A percentile compares a stretch with the other conserved stretches of the same genome.
Conservation (phyloP, 495 filamentous ascomycete genomes). For the Penicillium flavigenum region DNA sequence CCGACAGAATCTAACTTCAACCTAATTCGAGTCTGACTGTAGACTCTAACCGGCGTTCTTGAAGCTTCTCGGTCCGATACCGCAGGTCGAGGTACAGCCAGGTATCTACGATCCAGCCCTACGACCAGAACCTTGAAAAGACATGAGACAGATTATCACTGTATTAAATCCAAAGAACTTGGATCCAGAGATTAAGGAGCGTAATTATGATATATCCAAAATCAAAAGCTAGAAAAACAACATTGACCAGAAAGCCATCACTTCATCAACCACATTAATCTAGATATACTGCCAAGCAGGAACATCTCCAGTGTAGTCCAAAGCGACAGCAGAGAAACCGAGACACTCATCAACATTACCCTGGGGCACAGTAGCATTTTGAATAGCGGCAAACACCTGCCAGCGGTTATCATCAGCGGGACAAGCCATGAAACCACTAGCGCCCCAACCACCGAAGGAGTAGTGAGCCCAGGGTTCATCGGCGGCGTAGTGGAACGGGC, state of each 20-base stretch:
- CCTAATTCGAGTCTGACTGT: not conserved
- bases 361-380: constrained; percentile 41
- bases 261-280: not conserved
- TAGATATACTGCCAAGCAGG: constrained; percentile 48
- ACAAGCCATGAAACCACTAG: constrained; percentile 47
- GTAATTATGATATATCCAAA: not conserved
- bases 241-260: not conserved
- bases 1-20: not conserved
- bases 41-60: not conserved
- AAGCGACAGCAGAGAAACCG: constrained; percentile 40
- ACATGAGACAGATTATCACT: not conserved
- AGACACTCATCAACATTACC: constrained; percentile 41
- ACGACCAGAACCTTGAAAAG: not conserved
- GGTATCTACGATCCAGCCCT: not conserved
- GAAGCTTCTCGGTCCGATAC: not conserved
- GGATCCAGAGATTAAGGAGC: not conserved
- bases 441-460: constrained; percentile 32
- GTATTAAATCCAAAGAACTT: not conserved
- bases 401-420: constrained; percentile 37
- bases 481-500: constrained; percentile 42
- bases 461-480: constrained; percentile 31
- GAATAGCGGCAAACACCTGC: constrained; percentile 45
- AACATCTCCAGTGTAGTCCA: constrained; percentile 25
- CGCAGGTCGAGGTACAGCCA: not conserved
- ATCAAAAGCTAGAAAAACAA: constrained; percentile 1